Base-by-base conservation (phyloP, 768 basidiomycete species). In the Boletus edulis region DNA sequence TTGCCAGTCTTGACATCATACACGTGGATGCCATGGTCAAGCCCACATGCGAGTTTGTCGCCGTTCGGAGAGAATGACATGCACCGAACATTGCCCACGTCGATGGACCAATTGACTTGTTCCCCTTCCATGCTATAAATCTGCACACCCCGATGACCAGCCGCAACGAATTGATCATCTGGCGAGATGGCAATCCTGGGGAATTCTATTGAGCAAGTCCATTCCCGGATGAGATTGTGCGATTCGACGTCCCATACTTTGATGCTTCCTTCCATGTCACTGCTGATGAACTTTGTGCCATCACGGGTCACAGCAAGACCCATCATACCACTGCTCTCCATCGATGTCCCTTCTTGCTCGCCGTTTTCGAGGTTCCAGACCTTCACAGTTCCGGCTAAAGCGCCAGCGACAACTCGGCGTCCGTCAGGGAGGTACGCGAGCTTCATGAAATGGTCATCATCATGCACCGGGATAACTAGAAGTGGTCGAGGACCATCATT, bases 391-490 rank as follows among this genome's bases (percentile, higher is more conserved):
- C n/a, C 31, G 3, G n/a, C 43, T 0, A 0, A 0, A 10, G 34
- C 41, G 3, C 29, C 32, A 2, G 52, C 49, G n/a, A 52, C 50
- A n/a, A 52, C 8, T 24, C 27, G 27, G 27, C 47, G 44, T 38
- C 53, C 40, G 39, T 45, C 40, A 35, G 62, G 40, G 29, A 62
- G 51, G 39, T 46, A 63, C 9, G 27, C 41, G 3, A 63, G 14
- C 2, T 2, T 5, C 8, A 2, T 1, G 22, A 42, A 27, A 9
- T 1, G 13, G 9, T 6, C 13, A 6, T 7, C 22, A 2, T 42
- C 41, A 7, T 42, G 41, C 0, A 0, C 41, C 20, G 20, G 11
- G 35, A 37, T 37, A 12, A 15, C 13, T 15, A 37, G 35, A 15
- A 4, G 15, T 37, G 35, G 35, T 13, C 5, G 35, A 37, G 13